Base-by-base conservation (phyloP, 2,329 filamentous ascomycete species). In the Madurella mycetomatis region DNA sequence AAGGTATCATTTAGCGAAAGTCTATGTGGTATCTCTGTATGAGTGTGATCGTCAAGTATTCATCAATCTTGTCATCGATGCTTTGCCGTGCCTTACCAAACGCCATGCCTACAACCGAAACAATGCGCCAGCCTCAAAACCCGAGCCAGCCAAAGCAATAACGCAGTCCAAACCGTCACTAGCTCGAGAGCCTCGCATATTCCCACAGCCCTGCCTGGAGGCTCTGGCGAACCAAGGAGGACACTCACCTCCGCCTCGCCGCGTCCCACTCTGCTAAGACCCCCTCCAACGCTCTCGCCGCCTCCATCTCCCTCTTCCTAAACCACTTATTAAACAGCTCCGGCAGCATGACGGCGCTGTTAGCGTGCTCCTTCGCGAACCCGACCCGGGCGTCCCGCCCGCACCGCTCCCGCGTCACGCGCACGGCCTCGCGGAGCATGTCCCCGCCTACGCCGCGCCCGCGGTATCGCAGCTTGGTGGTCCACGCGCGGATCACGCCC, bases 401-500 rank as follows among this genome's bases (percentile, higher is more conserved):
- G 54, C 86, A 86, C 65, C 80, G 81, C 69, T 85, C 83, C 62
- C 81, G 80, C 56, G 87, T 86, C 51, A 86, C 69, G 53, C 78
- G 77, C 2, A 92, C 84, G 1, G 87, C 89, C 62, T 88, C 86
- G 61, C 86, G 81, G 46, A 96, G 75, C 64, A 96, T 71, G 32
- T 84, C 85, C 41, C 75, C 78, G 2, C 90, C 91, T 19, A 95
- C 76, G 0, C 90, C 90, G 58, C 83, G 82, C 32, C 81, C 76
- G 25, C 91, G 80, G 68, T 90, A 90, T 61, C 78, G 76, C 48
- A 84, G 72, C 66, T 79, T 78, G 1, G 90, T 88, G 1, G 90
- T 92, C 90, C 91, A 96, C 1, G 88, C 90, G 30, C 88, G 82
- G 54, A 96, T 85, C 46, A 90, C 75, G 9, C 85, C 88, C 58